phyloP scores from a whole-genome alignment of 306 rosid species.

The Pachyrhizus erosus region DNA sequence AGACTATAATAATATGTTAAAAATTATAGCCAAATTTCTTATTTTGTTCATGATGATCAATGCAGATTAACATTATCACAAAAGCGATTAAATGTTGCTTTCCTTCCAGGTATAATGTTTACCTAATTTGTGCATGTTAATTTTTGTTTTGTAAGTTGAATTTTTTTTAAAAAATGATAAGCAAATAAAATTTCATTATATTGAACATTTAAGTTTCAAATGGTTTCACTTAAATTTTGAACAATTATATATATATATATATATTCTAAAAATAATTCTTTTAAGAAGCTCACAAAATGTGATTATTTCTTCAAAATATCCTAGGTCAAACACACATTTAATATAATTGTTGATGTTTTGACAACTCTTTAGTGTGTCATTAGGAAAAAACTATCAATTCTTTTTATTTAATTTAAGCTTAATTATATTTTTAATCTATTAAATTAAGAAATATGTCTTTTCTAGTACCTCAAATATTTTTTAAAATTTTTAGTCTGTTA shows the following conservation, averaged over 20 bases:
- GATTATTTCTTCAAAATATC: background rate
- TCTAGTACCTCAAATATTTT: too few species aligned
- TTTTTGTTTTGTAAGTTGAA: background rate
- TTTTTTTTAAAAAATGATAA: too few species aligned
- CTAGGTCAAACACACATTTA: background rate
- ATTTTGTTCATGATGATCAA: background rate
- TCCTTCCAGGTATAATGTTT: conserved; percentile 33
- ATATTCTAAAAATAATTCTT: background rate
- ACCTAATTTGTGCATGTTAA: background rate
- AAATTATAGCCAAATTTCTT: background rate
- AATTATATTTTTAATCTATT: too few species aligned
- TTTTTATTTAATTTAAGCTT: too few species aligned
- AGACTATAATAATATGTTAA: background rate
- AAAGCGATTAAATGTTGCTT: conserved; percentile 34
- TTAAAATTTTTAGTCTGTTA: too few species aligned
- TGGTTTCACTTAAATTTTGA: too few species aligned
- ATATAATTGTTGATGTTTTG: background rate
- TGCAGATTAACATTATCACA: conserved; percentile 41
- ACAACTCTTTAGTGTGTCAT: background rate
- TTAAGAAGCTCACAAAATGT: background rate
- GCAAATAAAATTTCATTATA: too few species aligned
- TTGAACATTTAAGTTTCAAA: too few species aligned
- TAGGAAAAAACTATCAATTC: background rate
- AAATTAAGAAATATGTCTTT: too few species aligned
- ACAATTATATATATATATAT: too few species aligned